Percentiles rank a stretch among this genome's conserved stretches.
Conservation (phyloP, 805 yeast species). For the Metschnikowia borealis region DNA sequence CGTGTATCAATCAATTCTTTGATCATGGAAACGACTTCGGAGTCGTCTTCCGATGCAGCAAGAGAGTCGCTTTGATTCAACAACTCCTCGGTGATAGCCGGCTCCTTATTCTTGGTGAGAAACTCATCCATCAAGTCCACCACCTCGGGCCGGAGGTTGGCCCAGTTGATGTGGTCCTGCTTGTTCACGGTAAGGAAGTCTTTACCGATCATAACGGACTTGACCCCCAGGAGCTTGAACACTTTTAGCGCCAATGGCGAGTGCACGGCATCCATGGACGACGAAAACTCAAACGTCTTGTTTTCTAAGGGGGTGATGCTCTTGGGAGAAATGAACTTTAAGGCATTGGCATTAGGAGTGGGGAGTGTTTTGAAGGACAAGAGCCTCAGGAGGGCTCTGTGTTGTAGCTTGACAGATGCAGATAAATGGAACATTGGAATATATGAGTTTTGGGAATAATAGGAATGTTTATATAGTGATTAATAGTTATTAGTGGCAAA, state of each 20-base stretch:
- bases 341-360: slow-evolving; percentile 75
- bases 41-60: slow-evolving; percentile 47
- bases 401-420: neutral
- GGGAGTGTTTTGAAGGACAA: slow-evolving; percentile 45
- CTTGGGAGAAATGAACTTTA: slow-evolving; percentile 57
- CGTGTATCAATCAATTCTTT: slow-evolving; percentile 90
- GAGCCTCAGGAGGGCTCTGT: slow-evolving; percentile 15
- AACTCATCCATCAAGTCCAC: slow-evolving; percentile 57
- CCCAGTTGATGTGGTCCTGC: slow-evolving; percentile 60
- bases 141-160: slow-evolving; percentile 49
- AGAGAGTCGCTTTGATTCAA: slow-evolving; percentile 38
- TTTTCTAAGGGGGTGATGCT: slow-evolving; percentile 44
- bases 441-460: neutral
- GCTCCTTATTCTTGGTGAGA: slow-evolving; percentile 36
- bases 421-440: neutral
- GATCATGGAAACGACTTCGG: slow-evolving; percentile 81
- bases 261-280: slow-evolving; percentile 49
- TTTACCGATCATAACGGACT: slow-evolving; percentile 68
- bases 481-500: neutral
- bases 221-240: slow-evolving; percentile 61
- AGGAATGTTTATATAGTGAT: neutral
- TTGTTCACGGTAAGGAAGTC: slow-evolving; percentile 71
- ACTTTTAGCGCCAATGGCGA: slow-evolving; percentile 63
- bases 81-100: slow-evolving; percentile 39
- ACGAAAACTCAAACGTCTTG: slow-evolving; percentile 51